Evolutionary conservation across 768 basidiomycete species (phyloP), one percentile per base, ranked within the genome.

Genomic region (Cystoderma amianthinum): DNA sequence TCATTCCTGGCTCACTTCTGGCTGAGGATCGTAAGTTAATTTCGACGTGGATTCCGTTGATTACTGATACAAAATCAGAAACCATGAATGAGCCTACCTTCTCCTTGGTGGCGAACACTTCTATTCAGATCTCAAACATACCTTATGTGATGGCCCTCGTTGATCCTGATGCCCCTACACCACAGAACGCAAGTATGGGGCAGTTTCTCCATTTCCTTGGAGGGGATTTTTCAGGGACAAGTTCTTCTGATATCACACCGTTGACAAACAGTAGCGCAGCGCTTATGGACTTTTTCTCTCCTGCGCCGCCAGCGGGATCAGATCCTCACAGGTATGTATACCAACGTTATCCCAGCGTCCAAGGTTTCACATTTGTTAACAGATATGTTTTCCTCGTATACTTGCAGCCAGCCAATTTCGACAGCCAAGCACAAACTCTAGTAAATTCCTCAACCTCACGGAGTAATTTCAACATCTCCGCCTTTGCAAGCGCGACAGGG

Each of bases 131-230:
- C 12, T 17, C 34, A 36, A 36, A 36, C 17, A 16, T 7, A 9
- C 53, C 60, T 12, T 68, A 62, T 46, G 62, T 72, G 18, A 40
- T 72, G 12, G 58, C 59, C 13, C 50, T 71, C 25, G 54, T 72
- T 25, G 70, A 71, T 46, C 69, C 67, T 20, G 69, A 72, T 47
- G 68, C 63, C 1, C 65, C 68, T 17, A 64, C 63, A 16, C 65
- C 64, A 0, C 61, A 67, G 39, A 63, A 66, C 42, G 56, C 56
- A 7, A 58, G 52, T 6, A 44, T 55, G 10, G 52, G 64, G 5
- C 59, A 69, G 42, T 63, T 66, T 41, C 55, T 70, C 2, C 68
- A 71, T 50, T 66, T 69, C 42, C 44, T 71, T 18, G 68, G 61
- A 6, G 62, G 62, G 6, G 61, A 63, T 41, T 71, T 67, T 46